Base-by-base conservation (phyloP, 2,329 filamentous ascomycete genomes). In the Fusarium udum region DNA sequence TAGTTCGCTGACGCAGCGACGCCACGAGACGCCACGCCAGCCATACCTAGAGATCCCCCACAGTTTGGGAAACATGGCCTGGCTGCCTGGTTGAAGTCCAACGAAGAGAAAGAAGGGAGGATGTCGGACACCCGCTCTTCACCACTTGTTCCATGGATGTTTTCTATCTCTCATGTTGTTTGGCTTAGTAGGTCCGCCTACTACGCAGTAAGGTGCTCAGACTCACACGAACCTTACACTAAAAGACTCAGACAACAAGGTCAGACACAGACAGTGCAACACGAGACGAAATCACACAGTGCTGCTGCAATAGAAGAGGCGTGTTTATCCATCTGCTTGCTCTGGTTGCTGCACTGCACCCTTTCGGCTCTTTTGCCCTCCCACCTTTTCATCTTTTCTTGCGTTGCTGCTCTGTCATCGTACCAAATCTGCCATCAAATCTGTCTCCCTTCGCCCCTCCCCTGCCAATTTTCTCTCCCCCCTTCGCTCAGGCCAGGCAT, bases 361-460 rank as follows among this genome's bases (percentile, higher is more conserved):
- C 69, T 67, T 70, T 71, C 52, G 67, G 56, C 68, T 69, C 64
- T 40, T 67, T 69, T 74, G 72, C 69, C 64, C 72, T 73, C 73
- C 64, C 64, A 72, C 69, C 65, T 52, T 59, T 52, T 63, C 58
- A 40, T 56, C 52, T 52, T 42, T 36, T 62, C 55, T 39, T 61
- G 55, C 43, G 32, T 43, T 28, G 26, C 36, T 68, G 36, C 45
- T 61, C 48, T 72, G 49, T 62, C 55, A 31, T 68, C 64, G 69
- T 55, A 71, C 69, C 63, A 57, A 52, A 37, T 60, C 64, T 69
- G 55, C 46, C n/a, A n/a, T 42, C 43, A 58, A 37, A 28, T 49
- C 66, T 78, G 79, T 78, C 78, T 75, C 73, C 67, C 74, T 61
- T 67, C 67, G 75, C 70, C 69, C 64, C 70, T 65, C 63, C 69